phyloP scores from a whole-genome alignment of 2,329 filamentous ascomycete genomes.

The Hypomyces rosellus region DNA sequence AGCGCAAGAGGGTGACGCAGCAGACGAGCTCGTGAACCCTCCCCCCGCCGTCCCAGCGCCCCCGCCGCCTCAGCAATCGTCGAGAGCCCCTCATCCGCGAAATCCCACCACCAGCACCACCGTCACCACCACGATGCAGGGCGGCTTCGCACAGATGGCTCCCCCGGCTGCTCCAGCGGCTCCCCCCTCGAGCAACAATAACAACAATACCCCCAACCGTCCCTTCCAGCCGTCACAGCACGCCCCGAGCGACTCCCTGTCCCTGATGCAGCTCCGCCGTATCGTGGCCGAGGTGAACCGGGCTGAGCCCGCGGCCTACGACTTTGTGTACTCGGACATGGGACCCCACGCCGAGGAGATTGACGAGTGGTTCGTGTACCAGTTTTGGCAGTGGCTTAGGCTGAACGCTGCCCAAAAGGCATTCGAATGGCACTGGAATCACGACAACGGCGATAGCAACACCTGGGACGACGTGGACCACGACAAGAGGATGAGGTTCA shows the following conservation, averaged over 20 bases:
- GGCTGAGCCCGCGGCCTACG: slow-evolving; percentile 67
- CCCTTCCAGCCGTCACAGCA: slow-evolving; percentile 30
- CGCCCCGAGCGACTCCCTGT: slow-evolving; percentile 61
- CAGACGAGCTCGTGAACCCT: slow-evolving; percentile 31
- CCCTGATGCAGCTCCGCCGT: slow-evolving; percentile 64
- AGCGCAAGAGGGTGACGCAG: slow-evolving; percentile 25
- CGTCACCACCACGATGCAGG: background rate
- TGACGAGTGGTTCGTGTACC: slow-evolving; percentile 96
- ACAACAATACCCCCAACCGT: slow-evolving; percentile 14
- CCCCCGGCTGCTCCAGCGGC: slow-evolving; percentile 7
- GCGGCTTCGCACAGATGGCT: slow-evolving; percentile 16
- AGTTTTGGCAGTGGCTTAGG: slow-evolving; percentile 75
- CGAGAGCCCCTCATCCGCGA: background rate
- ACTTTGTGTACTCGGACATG: slow-evolving; percentile 73
- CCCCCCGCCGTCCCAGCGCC: slow-evolving; percentile 26
- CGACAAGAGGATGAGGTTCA: slow-evolving; percentile 50
- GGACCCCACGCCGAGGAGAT: slow-evolving; percentile 78
- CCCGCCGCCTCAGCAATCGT: slow-evolving; percentile 16
- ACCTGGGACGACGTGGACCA: slow-evolving; percentile 63
- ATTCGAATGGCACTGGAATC: slow-evolving; percentile 71
- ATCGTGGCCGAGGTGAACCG: slow-evolving; percentile 69
- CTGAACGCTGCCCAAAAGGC: slow-evolving; percentile 67
- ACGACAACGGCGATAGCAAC: slow-evolving; percentile 31
- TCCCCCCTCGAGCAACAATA: slow-evolving; percentile 12
- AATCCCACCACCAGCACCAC: background rate